A percentile compares a stretch with the other conserved stretches of the same genome.
Evolutionary conservation across 768 basidiomycete species (phyloP).

Genomic region (Rhodotorula taiwanensis): DNA sequence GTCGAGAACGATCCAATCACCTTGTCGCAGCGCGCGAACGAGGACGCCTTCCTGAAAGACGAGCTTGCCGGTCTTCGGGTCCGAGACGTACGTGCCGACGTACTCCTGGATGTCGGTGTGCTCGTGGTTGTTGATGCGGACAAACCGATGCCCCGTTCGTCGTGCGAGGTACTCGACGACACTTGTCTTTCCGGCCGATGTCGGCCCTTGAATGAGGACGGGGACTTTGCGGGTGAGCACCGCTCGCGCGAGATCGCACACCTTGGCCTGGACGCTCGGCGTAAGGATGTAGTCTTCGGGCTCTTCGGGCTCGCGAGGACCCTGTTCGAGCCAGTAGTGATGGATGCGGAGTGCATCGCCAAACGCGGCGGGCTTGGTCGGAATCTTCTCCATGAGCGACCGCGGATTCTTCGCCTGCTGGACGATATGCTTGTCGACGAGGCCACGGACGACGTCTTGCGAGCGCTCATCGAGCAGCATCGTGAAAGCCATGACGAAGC

Average conservation of each 20-base stretch:
- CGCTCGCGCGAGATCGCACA: slow-evolving; percentile 90
- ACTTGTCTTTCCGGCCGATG: slow-evolving; percentile 94
- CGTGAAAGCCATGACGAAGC: slow-evolving; percentile 94
- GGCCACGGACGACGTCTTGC: slow-evolving; percentile 56
- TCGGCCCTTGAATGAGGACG: slow-evolving; percentile 93
- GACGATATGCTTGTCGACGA: slow-evolving; percentile 73
- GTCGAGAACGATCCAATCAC: slow-evolving; percentile 97
- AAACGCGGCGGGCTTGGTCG: slow-evolving; percentile 24
- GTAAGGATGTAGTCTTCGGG: slow-evolving; percentile 80
- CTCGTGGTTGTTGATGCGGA: slow-evolving; percentile 99
- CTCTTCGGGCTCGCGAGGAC: slow-evolving; percentile 58
- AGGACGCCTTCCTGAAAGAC: slow-evolving; percentile 90
- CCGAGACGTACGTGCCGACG: slow-evolving; percentile 90
- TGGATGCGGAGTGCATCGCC: slow-evolving; percentile 61
- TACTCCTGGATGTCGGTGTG: slow-evolving; percentile 99
- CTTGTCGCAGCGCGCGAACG: slow-evolving; percentile 79
- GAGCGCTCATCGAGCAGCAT: slow-evolving; percentile 80
- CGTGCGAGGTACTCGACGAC: slow-evolving; percentile 91
- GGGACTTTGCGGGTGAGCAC: slow-evolving; percentile 82
- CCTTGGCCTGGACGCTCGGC: slow-evolving; percentile 85
- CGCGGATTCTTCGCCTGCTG: slow-evolving; percentile 69
- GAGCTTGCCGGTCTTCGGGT: slow-evolving; percentile 83
- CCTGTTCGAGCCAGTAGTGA: slow-evolving; percentile 80
- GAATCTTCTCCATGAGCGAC: slow-evolving; percentile 59
- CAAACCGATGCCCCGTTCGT: slow-evolving; percentile 86